Evolutionary conservation across 352 stramenopile species (phyloP).

Genomic region (Blastocystis sp.): DNA sequence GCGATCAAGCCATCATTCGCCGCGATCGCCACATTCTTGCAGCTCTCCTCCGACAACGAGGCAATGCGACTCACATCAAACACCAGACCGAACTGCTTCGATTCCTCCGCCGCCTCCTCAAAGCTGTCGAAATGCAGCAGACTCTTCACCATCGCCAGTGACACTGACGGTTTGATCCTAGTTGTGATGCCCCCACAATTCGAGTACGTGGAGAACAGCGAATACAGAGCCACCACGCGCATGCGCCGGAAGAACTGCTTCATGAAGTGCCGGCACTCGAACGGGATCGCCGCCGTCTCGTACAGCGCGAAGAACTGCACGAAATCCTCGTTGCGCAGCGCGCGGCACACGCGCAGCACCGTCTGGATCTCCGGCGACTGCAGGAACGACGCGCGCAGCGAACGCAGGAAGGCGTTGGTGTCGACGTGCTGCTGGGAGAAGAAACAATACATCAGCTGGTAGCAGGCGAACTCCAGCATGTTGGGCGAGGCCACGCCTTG

Average conservation of each 20-base stretch:
- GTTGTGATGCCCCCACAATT: not conserved
- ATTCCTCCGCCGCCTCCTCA: slow-evolving; percentile 26
- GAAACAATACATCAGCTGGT: slow-evolving; percentile 75
- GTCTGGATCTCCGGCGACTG: not conserved
- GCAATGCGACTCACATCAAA: not conserved
- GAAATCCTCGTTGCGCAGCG: slow-evolving; percentile 45
- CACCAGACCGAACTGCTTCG: slow-evolving; percentile 48
- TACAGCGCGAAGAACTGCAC: slow-evolving; percentile 35
- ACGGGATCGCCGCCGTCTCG: slow-evolving; percentile 7
- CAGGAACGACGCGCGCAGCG: not conserved
- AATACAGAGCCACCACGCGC: not conserved
- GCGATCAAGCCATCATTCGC: not conserved
- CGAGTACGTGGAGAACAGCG: slow-evolving; percentile 29
- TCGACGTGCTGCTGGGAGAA: slow-evolving; percentile 69
- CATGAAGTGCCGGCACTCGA: slow-evolving; percentile 54
- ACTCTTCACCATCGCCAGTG: slow-evolving; percentile 18
- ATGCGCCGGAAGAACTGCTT: slow-evolving; percentile 50
- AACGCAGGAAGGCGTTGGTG: slow-evolving; percentile 4
- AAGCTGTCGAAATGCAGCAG: slow-evolving; percentile 26
- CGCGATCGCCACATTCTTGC: not conserved
- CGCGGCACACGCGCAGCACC: slow-evolving; percentile 11
- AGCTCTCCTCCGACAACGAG: slow-evolving; percentile 2
- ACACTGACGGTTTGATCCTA: slow-evolving; percentile 58
- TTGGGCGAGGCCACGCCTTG: slow-evolving; percentile 6
- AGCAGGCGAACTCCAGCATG: slow-evolving; percentile 73